Evolutionary conservation across 805 yeast species (phyloP), one percentile per base, ranked within the genome.

Genomic region (Clavispora carvajalis): DNA sequence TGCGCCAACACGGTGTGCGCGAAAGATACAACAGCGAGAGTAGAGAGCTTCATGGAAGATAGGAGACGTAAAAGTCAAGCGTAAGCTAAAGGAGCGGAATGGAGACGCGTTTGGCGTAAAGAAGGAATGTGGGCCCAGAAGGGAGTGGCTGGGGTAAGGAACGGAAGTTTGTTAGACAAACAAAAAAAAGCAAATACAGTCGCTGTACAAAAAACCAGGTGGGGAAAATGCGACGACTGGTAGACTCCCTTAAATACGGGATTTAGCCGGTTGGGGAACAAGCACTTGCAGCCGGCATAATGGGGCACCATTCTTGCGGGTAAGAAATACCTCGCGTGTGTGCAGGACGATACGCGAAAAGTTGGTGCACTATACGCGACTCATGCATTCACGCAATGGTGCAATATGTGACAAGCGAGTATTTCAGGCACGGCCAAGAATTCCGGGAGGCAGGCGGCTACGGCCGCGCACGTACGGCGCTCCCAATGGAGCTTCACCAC

Each of bases 1-100:
- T 52, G 37, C 17, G 65, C 62, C n/a, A 51, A 36, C 11, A 50
- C 58, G 22, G 47, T 25, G 29, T 55, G 35, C 38, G 51, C 49
- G 37, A 58, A 39, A 15, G 62, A 40, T 15, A 53, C 39, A 35
- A 54, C 55, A 39, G 39, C 47, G 37, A 12, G 41, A 45, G 33
- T 37, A 31, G 33, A 36, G 33, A 35, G 34, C 43, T 25, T 47
- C 48, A 37, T 47, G 16, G 34, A 17, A 17, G 13, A 7, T 36
- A 33, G 36, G 36, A 18, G 23, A 8, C 23, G 7, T 22, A 40
- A 31, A 12, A 35, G 8, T 24, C n/a, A 23, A 28, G 22, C 21
- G 23, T 1, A 33, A 19, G 5, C 11, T 24, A n/a, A n/a, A 13
- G 26, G 13, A 21, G 15, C 6, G 19, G 21, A 18, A 11, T 7